Base-by-base conservation (phyloP, 2,329 filamentous ascomycete species). In the Alternaria metachromatica region DNA sequence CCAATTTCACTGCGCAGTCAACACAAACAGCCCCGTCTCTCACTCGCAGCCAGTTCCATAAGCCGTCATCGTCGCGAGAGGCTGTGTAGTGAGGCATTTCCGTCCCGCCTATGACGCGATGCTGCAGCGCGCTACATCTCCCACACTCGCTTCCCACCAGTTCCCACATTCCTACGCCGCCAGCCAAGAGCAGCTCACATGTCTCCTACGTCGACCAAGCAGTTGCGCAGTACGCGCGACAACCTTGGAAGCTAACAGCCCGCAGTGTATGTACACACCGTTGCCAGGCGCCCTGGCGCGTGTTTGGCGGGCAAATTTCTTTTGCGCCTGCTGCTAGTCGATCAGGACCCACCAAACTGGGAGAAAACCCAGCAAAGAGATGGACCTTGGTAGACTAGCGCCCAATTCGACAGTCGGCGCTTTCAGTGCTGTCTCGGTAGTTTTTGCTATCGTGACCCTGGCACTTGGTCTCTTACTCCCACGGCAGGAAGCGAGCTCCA, bases 71-170 rank as follows among this genome's bases (percentile, higher is more conserved):
- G 49, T 48, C 45, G 65, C 60, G 57, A 55, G 61, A 55, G 55
- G 65, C 63, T 62, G 59, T 59, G 65, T 48, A 21, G 20, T 23
- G 54, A 46, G 59, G 43, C 53, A 51, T 46, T 33, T 53, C 41
- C 28, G 55, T 44, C 41, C 64, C 61, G 60, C 64, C 56, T 49
- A 70, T 72, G 67, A 72, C 69, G 69, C 67, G 48, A 26, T 25
- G 63, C 30, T 70, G 69, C 69, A 70, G 59, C n/a, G 51, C 62
- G 64, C 69, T 67, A 55, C 62, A 59, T 53, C 41, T 28, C 25
- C 10, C 28, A 20, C 43, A 26, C 43, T 30, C 56, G 50, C 56
- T 41, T 51, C 20, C 46, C 23, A 45, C 50, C 26, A 13, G 44
- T 50, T 33, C 37, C 37, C 15, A 60, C 58, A 23, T 37, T 37